These are phyloP conservation scores for Typha latifolia DNA, from an alignment of 176 grass and related monocot species.

Conservation along the genomic window DNA sequence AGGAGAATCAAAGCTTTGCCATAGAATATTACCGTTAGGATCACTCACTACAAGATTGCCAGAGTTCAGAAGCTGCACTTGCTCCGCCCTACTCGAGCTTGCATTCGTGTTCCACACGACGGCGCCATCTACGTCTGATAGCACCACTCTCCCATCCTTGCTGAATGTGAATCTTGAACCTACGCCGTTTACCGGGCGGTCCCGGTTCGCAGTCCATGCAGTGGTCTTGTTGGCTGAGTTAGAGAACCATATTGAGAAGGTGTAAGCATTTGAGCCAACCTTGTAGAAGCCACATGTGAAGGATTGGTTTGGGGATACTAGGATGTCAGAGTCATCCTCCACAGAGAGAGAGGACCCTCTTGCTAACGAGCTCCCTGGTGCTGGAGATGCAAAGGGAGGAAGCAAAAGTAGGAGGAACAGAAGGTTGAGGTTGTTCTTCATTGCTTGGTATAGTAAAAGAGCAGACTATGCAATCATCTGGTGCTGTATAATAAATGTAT, in stretches of 20 bases:
- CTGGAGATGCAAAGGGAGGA: too few relatives aligned
- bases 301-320: conserved; percentile 29
- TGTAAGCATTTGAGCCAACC: conserved; percentile 43
- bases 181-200: conserved; percentile 36
- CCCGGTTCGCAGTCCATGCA: conserved; percentile 67
- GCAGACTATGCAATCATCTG: too few relatives aligned
- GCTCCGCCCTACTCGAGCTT: too few relatives aligned
- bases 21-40: too few relatives aligned
- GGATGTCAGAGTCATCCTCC: conserved; percentile 10
- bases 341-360: too few relatives aligned
- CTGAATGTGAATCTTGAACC: conserved; percentile 37
- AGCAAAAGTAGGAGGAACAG: too few relatives aligned
- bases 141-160: conserved; percentile 34
- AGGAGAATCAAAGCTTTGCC: conserved; percentile 62
- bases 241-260: conserved; percentile 67
- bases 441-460: too few relatives aligned
- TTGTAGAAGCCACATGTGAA: conserved; percentile 62
- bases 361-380: too few relatives aligned
- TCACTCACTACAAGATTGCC: too few relatives aligned
- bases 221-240: conserved; percentile 23
- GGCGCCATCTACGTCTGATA: conserved; percentile 52
- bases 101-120: conserved; percentile 33
- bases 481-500: too few relatives aligned
- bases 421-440: too few relatives aligned
- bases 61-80: too few relatives aligned